Conservation (phyloP, 2,329 filamentous ascomycete species). For the Colletotrichum cereale region DNA sequence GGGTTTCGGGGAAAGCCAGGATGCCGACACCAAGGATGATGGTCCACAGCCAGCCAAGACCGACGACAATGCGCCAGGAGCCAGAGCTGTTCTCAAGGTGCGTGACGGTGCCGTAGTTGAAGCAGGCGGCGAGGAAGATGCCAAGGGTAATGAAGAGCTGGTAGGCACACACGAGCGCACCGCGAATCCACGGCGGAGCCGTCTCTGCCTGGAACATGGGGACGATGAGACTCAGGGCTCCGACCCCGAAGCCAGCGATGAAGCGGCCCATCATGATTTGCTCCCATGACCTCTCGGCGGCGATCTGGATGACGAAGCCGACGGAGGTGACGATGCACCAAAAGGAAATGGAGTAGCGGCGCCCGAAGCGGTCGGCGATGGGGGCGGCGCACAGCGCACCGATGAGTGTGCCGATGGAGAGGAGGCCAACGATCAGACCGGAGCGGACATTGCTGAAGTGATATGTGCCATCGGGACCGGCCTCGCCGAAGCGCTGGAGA, state of each 20-base stretch:
- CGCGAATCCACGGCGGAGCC: constrained; percentile 74
- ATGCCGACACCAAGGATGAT: constrained; percentile 62
- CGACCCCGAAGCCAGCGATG: constrained; percentile 76
- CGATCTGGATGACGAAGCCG: constrained; percentile 77
- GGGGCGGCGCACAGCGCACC: constrained; percentile 72
- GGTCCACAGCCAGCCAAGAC: constrained; percentile 64
- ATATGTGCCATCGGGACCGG: constrained; percentile 51
- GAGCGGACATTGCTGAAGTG: constrained; percentile 66
- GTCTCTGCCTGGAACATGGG: constrained; percentile 84
- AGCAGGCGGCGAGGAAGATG: constrained; percentile 70
- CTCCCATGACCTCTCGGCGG: constrained; percentile 67
- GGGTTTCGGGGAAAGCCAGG: constrained; percentile 64
- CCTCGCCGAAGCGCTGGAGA: constrained; percentile 62
- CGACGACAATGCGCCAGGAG: constrained; percentile 72
- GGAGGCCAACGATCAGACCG: constrained; percentile 69
- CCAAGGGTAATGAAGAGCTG: constrained; percentile 81
- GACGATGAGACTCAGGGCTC: constrained; percentile 72
- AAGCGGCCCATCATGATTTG: constrained; percentile 76
- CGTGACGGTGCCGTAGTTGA: constrained; percentile 69
- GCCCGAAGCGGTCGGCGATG: constrained; percentile 74
- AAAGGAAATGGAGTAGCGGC: constrained; percentile 71
- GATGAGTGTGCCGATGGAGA: constrained; percentile 71
- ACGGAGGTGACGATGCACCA: constrained; percentile 72
- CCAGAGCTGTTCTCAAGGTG: constrained; percentile 60
- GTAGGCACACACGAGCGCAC: constrained; percentile 74